These are phyloP conservation scores for Melaleuca alternifolia DNA, from an alignment of 345 rosid species.

Conservation along the genomic window DNA sequence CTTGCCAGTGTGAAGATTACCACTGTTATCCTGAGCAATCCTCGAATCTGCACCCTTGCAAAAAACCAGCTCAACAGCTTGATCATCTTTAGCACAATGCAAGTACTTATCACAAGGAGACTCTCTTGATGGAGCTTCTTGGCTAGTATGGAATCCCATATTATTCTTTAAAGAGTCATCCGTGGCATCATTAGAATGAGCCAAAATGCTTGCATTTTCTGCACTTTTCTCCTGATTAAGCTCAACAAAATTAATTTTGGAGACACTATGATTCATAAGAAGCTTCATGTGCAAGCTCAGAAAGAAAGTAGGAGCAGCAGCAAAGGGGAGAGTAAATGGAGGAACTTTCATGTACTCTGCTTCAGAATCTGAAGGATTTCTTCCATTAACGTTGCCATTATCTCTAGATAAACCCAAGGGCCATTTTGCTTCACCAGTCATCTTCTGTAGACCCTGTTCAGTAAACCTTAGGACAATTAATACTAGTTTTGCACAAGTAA, in stretches of 20 bases:
- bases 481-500: background rate
- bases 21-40: background rate
- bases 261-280: constrained; percentile 39
- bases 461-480: background rate
- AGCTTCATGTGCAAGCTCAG: constrained; percentile 54
- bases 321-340: constrained; percentile 39
- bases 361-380: constrained; percentile 17
- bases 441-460: constrained; percentile 41
- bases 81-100: background rate
- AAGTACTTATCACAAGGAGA: background rate
- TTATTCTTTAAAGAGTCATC: background rate
- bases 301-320: constrained; percentile 51
- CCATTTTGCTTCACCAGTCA: constrained; percentile 21
- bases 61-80: background rate
- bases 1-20: background rate
- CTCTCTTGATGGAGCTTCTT: background rate
- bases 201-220: constrained; percentile 10
- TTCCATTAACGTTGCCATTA: constrained; percentile 9
- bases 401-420: constrained; percentile 20
- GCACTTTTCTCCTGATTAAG: constrained; percentile 22
- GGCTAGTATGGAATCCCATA: background rate
- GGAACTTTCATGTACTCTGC: constrained; percentile 18
- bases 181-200: background rate
- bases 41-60: background rate
- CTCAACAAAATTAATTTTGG: constrained; percentile 16